Evolutionary conservation across 164 flowering plant genomes (phyloP).

Genomic region (Piper longum): DNA sequence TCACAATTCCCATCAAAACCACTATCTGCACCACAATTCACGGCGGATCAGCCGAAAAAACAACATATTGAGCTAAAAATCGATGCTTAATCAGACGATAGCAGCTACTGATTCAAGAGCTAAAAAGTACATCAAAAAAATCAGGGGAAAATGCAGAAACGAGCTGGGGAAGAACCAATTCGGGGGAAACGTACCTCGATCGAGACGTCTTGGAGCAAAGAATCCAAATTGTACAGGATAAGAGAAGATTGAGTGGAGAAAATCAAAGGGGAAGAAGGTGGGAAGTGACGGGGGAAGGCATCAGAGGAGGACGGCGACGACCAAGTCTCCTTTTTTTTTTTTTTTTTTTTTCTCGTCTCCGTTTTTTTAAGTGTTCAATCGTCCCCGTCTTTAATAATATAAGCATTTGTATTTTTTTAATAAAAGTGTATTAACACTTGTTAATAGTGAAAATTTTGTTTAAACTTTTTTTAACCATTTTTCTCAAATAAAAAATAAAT

Average conservation of each 20-base stretch:
- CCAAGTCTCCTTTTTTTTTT: conserved; percentile 15
- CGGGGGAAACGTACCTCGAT: conserved; percentile 12
- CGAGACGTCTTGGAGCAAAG: conserved; percentile 1
- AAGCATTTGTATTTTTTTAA: not conserved
- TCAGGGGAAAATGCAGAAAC: no score
- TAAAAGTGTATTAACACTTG: not conserved
- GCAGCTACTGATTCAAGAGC: no score
- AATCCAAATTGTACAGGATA: not conserved
- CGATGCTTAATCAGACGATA: no score
- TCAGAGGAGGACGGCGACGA: conserved; percentile 7
- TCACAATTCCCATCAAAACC: no score
- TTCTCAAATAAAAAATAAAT: no score
- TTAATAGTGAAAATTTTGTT: not conserved
- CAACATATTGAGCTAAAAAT: no score
- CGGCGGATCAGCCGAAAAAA: no score
- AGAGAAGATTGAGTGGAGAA: not conserved
- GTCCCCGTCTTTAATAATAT: not conserved
- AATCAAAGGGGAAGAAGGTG: conserved; percentile 3
- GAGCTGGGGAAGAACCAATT: no score
- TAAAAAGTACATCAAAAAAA: no score
- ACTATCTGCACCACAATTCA: no score
- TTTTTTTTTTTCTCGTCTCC: conserved; percentile 4
- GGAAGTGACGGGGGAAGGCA: not conserved
- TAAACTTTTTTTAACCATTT: not conserved
- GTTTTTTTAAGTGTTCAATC: conserved; percentile 2